These are phyloP conservation scores for Calonectria crousiana DNA, from an alignment of 2,329 filamentous ascomycete genomes.

Conservation along the genomic window DNA sequence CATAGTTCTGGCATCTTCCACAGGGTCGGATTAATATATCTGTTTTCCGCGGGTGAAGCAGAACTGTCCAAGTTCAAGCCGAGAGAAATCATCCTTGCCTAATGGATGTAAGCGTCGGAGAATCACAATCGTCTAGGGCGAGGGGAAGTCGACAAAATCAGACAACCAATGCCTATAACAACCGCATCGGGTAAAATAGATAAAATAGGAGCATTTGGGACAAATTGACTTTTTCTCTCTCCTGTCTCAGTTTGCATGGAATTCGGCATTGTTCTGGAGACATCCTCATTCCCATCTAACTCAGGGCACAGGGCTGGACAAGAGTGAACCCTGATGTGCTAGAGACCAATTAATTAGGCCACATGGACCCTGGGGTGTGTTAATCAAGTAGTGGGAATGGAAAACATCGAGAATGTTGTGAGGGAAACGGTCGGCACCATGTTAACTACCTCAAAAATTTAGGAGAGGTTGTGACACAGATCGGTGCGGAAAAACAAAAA, in stretches of 20 bases:
- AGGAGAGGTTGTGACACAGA: not conserved
- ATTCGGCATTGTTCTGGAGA: not conserved
- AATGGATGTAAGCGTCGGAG: not conserved
- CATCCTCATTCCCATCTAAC: not conserved
- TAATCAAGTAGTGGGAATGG: not conserved
- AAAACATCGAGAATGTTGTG: not conserved
- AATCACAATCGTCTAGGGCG: not conserved
- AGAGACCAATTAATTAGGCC: not conserved
- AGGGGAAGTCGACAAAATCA: not conserved
- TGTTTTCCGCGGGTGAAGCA: not conserved
- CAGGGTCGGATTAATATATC: not conserved
- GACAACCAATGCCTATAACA: not conserved
- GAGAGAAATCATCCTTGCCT: not conserved
- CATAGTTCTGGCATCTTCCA: not conserved
- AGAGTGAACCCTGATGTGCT: not conserved
- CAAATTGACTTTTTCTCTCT: not conserved
- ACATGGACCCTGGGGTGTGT: not conserved
- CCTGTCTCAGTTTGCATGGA: not conserved
- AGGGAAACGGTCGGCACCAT: not conserved
- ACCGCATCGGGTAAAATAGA: not conserved
- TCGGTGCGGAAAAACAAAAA: not conserved
- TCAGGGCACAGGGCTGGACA: not conserved
- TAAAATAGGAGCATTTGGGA: not conserved
- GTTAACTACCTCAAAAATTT: not conserved
- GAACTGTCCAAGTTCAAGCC: not conserved